These are phyloP conservation scores for Ophiostoma novo-ulmi DNA, from an alignment of 2,329 filamentous ascomycete genomes.

Conservation along the genomic window DNA sequence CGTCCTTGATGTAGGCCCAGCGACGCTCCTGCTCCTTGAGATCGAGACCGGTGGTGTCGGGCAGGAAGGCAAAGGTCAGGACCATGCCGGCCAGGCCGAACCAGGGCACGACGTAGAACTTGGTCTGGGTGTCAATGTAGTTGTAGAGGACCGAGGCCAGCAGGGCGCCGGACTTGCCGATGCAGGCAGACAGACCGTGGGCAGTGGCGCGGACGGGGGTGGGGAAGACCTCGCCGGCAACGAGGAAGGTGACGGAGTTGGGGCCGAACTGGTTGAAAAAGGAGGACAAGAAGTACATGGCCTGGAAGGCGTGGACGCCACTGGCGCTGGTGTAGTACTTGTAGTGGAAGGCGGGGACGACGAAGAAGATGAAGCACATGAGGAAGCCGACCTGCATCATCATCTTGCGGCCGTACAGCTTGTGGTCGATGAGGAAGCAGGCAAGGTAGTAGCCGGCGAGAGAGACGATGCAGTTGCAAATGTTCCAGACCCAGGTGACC, in stretches of 20 bases:
- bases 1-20: slow-evolving; percentile 79
- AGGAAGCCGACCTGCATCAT: slow-evolving; percentile 96
- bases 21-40: slow-evolving; percentile 95
- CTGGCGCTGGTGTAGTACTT: slow-evolving; percentile 68
- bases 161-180: slow-evolving; percentile 83
- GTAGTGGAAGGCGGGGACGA: slow-evolving; percentile 85
- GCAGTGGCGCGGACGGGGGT: slow-evolving; percentile 88
- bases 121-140: slow-evolving; percentile 79
- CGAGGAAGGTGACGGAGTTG: slow-evolving; percentile 93
- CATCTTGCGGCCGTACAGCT: slow-evolving; percentile 90
- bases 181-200: slow-evolving; percentile 88
- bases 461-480: slow-evolving; percentile 84
- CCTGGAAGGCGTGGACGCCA: slow-evolving; percentile 83
- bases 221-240: slow-evolving; percentile 93
- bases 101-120: slow-evolving; percentile 93
- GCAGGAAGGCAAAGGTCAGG: slow-evolving; percentile 78
- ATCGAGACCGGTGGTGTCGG: slow-evolving; percentile 94
- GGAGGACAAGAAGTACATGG: slow-evolving; percentile 95
- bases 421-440: slow-evolving; percentile 87
- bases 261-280: slow-evolving; percentile 99
- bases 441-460: slow-evolving; percentile 86
- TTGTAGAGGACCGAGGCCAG: slow-evolving; percentile 86
- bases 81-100: slow-evolving; percentile 85
- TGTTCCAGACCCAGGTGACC: slow-evolving; percentile 84
- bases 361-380: slow-evolving; percentile 88